These are phyloP conservation scores for Discostella stelligeroides DNA, from an alignment of 108 stramenopile species.

Conservation along the genomic window DNA sequence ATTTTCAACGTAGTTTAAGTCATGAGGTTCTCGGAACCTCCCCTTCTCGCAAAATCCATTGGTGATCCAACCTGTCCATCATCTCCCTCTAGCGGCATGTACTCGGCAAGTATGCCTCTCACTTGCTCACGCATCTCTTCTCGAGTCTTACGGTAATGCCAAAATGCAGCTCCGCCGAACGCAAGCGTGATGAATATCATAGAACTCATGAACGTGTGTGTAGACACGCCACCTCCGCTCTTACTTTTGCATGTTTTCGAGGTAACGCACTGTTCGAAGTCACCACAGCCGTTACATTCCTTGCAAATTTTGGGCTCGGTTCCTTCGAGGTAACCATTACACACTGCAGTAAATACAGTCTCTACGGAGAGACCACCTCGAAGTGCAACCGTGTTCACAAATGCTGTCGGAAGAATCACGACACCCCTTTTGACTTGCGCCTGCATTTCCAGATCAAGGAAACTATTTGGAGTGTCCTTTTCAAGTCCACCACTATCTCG, in stretches of 20 bases:
- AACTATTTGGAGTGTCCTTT: constrained; percentile 49
- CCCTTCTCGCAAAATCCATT: constrained; percentile 56
- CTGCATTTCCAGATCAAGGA: constrained; percentile 71
- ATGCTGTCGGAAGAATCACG: constrained; percentile 56
- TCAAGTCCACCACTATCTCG: constrained; percentile 58
- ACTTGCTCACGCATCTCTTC: constrained; percentile 90
- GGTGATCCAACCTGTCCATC: constrained; percentile 50
- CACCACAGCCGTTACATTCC: constrained; percentile 41
- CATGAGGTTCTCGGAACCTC: constrained; percentile 44
- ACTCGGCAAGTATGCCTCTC: constrained; percentile 87
- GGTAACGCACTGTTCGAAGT: constrained; percentile 43
- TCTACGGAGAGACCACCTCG: constrained; percentile 56
- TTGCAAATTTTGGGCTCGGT: constrained; percentile 63
- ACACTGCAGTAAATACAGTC: constrained; percentile 69
- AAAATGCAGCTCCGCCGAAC: constrained; percentile 64
- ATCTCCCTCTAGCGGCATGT: constrained; percentile 90
- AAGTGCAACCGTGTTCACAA: constrained; percentile 73
- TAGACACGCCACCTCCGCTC: constrained; percentile 43
- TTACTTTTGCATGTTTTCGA: constrained; percentile 34
- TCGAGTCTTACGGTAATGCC: constrained; percentile 79
- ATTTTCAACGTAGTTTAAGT: constrained; percentile 4
- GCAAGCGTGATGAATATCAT: constrained; percentile 45
- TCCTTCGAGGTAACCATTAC: constrained; percentile 69
- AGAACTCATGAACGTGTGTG: constrained; percentile 45
- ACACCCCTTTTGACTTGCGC: constrained; percentile 52